phyloP scores from a whole-genome alignment of 345 rosid species.

The Trapa bicornis region DNA sequence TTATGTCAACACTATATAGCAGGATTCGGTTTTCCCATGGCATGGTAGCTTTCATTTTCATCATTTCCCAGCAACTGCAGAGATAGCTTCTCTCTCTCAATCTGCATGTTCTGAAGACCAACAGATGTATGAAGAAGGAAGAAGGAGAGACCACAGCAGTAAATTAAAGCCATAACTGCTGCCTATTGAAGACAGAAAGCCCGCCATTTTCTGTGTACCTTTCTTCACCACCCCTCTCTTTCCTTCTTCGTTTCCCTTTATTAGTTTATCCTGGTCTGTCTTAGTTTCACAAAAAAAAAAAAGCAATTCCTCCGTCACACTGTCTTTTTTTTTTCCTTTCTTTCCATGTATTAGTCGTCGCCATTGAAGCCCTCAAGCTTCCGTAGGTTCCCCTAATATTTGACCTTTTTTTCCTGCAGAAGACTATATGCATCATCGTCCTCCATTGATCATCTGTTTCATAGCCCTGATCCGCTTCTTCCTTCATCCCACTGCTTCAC shows the following conservation, averaged over 20 bases:
- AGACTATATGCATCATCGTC: neutral
- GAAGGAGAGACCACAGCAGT: too few species aligned
- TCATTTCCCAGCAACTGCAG: too few species aligned
- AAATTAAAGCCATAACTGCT: neutral
- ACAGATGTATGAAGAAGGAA: too few species aligned
- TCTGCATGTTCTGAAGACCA: too few species aligned
- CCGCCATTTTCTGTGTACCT: neutral
- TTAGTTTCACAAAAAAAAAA: neutral
- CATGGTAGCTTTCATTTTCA: too few species aligned
- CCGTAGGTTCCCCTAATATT: too few species aligned
- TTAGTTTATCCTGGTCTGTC: neutral
- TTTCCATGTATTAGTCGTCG: neutral
- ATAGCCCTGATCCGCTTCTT: neutral
- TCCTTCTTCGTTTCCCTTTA: neutral
- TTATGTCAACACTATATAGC: too few species aligned
- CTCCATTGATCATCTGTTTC: neutral
- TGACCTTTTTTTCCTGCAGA: neutral
- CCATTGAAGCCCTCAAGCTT: neutral
- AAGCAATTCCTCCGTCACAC: neutral
- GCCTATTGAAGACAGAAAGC: conserved; percentile 4
- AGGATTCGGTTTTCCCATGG: too few species aligned
- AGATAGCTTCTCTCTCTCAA: too few species aligned
- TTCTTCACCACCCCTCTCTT: too few species aligned
- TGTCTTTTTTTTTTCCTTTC: too few species aligned
- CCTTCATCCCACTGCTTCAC: conserved; percentile 3